phyloP scores from a whole-genome alignment of 768 basidiomycete species.

The Russula sp. region DNA sequence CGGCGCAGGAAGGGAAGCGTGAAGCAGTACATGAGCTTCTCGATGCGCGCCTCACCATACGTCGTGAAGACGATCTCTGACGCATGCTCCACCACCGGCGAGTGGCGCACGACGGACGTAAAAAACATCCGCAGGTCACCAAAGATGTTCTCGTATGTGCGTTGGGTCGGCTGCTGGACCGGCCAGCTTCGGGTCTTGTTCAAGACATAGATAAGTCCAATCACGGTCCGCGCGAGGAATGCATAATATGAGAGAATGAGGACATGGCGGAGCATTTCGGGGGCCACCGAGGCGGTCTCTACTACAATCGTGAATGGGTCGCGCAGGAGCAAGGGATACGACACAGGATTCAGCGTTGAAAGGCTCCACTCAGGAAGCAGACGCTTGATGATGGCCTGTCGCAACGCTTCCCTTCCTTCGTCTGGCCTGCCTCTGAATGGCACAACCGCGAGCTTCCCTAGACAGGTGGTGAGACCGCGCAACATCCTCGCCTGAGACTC shows the following conservation, averaged over 20 bases:
- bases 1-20: slow-evolving; percentile 89
- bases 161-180: slow-evolving; percentile 37
- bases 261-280: slow-evolving; percentile 83
- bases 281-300: slow-evolving; percentile 85
- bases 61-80: slow-evolving; percentile 72
- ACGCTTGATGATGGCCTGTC: slow-evolving; percentile 83
- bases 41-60: slow-evolving; percentile 77
- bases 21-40: slow-evolving; percentile 80
- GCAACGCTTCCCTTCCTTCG: slow-evolving; percentile 68
- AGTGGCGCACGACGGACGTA: slow-evolving; percentile 86
- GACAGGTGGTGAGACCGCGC: slow-evolving; percentile 62
- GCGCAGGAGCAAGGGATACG: slow-evolving; percentile 78
- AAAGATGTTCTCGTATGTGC: slow-evolving; percentile 65
- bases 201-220: slow-evolving; percentile 77
- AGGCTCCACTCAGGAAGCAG: slow-evolving; percentile 89
- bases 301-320: slow-evolving; percentile 87
- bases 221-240: slow-evolving; percentile 75
- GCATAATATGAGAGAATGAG: slow-evolving; percentile 89
- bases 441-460: slow-evolving; percentile 57
- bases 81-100: slow-evolving; percentile 79
- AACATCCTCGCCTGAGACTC: slow-evolving; percentile 75
- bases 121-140: slow-evolving; percentile 84
- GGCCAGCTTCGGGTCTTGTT: slow-evolving; percentile 56
- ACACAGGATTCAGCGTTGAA: slow-evolving; percentile 73
- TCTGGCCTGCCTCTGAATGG: slow-evolving; percentile 66